Conservation (phyloP, 305 asterid genomes). For the Fraxinus nigra region DNA sequence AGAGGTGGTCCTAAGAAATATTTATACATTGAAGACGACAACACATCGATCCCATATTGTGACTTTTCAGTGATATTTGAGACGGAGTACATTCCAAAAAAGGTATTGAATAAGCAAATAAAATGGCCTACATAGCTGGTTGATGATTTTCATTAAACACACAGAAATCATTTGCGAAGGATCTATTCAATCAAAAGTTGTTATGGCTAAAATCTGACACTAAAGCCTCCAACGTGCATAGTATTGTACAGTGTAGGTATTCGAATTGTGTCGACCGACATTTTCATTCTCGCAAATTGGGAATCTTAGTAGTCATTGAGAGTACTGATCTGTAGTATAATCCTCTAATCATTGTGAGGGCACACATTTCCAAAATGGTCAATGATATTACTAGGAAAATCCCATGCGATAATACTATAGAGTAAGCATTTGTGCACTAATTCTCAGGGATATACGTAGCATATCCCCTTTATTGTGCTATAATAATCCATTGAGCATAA, state of each 20-base stretch:
- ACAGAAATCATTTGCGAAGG: too few species aligned
- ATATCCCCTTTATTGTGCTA: neutral
- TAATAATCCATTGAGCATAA: neutral
- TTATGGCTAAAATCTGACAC: too few species aligned
- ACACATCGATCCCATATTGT: neutral
- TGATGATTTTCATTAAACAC: too few species aligned
- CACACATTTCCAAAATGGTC: neutral
- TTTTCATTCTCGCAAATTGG: too few species aligned
- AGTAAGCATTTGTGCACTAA: neutral
- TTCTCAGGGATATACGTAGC: neutral
- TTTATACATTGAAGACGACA: neutral
- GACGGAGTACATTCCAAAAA: neutral
- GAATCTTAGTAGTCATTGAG: neutral
- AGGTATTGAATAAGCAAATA: neutral
- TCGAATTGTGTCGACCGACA: too few species aligned
- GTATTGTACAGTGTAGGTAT: too few species aligned
- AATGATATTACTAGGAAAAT: neutral
- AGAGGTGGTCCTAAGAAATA: neutral
- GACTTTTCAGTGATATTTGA: neutral
- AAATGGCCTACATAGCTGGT: too few species aligned
- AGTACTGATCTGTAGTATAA: neutral
- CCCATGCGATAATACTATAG: neutral
- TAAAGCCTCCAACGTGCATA: too few species aligned
- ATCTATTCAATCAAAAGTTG: too few species aligned
- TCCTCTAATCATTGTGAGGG: neutral